A percentile compares a stretch with the other conserved stretches of the same genome.
Conservation (phyloP, 2,329 filamentous ascomycete genomes). For the Ustulina deusta region DNA sequence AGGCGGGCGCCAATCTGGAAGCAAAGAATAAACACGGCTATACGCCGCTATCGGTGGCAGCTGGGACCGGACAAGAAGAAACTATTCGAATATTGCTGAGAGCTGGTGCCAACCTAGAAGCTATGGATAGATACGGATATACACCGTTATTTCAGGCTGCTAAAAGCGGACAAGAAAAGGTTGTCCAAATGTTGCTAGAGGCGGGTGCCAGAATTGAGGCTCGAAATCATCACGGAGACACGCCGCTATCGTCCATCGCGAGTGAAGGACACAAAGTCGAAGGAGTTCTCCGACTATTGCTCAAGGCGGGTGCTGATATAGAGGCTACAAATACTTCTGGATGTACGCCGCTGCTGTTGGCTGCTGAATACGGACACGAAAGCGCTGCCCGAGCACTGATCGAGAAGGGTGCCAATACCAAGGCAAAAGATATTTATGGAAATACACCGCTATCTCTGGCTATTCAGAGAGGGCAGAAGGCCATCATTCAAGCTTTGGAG, state of each 20-base stretch:
- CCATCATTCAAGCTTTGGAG: too few relatives aligned
- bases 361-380: background rate
- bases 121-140: background rate
- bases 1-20: too few relatives aligned
- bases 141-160: background rate
- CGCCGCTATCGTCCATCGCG: background rate
- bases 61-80: too few relatives aligned
- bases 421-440: background rate
- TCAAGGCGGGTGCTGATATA: background rate
- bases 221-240: background rate
- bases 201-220: background rate
- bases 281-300: background rate
- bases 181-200: background rate
- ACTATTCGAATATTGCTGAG: too few relatives aligned
- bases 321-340: background rate
- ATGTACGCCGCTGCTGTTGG: background rate
- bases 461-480: too few relatives aligned
- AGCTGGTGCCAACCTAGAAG: background rate
- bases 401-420: background rate
- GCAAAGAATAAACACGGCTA: too few relatives aligned
- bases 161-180: background rate
- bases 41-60: too few relatives aligned
- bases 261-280: background rate
- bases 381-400: background rate
- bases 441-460: background rate